Percentiles rank a stretch among this genome's conserved stretches.
Conservation (phyloP, 176 grass and related monocot species). For the Paspalum notatum region DNA sequence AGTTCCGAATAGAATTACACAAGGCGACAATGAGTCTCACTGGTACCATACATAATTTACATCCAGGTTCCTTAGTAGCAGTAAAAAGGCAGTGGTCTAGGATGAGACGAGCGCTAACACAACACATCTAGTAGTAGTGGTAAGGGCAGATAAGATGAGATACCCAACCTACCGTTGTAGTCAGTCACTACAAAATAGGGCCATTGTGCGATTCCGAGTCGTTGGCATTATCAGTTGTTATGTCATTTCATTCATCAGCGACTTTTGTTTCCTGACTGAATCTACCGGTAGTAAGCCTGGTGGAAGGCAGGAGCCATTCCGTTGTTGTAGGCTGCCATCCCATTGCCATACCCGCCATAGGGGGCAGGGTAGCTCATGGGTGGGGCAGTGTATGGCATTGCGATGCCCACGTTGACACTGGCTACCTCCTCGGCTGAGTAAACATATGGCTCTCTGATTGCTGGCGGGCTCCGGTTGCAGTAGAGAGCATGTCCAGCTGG, state of each 20-base stretch:
- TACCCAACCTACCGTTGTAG: slow-evolving; percentile 71
- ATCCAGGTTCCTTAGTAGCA: slow-evolving; percentile 62
- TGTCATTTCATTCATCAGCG: slow-evolving; percentile 65
- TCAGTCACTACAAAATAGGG: slow-evolving; percentile 90
- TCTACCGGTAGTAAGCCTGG: slow-evolving; percentile 82
- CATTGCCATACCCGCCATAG: slow-evolving; percentile 61
- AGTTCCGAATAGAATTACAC: slow-evolving; percentile 43
- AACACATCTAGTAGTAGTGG: slow-evolving; percentile 63
- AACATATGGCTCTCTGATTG: slow-evolving; percentile 70
- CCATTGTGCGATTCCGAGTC: slow-evolving; percentile 47
- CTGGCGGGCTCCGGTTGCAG: slow-evolving; percentile 69
- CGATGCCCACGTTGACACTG: slow-evolving; percentile 47
- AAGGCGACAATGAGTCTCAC: background rate
- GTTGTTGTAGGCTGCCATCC: slow-evolving; percentile 60
- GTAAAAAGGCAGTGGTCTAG: slow-evolving; percentile 57
- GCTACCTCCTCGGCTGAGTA: slow-evolving; percentile 69
- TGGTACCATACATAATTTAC: slow-evolving; percentile 79
- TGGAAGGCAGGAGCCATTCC: slow-evolving; percentile 66
- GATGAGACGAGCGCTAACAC: slow-evolving; percentile 46
- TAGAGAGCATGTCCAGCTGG: slow-evolving; percentile 54
- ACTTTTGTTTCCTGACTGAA: slow-evolving; percentile 44
- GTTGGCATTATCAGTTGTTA: slow-evolving; percentile 60
- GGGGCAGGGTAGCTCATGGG: slow-evolving; percentile 69
- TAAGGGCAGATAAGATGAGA: slow-evolving; percentile 34
- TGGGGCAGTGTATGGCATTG: slow-evolving; percentile 65